Evolutionary conservation across 768 basidiomycete species (phyloP).

Genomic region (Leccinum longicurvipes): DNA sequence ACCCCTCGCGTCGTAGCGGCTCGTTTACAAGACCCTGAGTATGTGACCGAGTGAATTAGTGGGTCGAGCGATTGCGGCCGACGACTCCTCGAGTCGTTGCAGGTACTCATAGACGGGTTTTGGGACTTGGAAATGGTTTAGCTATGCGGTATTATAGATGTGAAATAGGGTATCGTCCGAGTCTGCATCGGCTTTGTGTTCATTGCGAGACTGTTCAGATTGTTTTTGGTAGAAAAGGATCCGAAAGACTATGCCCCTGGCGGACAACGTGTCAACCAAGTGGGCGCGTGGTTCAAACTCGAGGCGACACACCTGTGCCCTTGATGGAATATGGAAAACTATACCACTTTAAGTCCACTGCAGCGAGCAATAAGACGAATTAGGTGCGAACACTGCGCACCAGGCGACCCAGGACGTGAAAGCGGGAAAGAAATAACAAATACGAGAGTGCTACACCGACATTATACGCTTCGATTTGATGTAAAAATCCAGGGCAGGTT

Average conservation of each 20-base stretch:
- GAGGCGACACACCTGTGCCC: constrained; percentile 16
- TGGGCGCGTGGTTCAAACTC: constrained; percentile 12
- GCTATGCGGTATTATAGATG: constrained; percentile 14
- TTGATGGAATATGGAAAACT: constrained; percentile 11
- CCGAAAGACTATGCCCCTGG: neutral
- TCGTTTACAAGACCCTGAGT: constrained; percentile 27
- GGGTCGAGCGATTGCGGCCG: constrained; percentile 7
- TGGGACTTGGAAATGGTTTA: constrained; percentile 12
- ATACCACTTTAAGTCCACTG: constrained; percentile 2
- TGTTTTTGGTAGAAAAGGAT: neutral
- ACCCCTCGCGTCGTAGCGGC: constrained; percentile 23
- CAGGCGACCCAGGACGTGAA: constrained; percentile 1
- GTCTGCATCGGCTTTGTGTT: too few relatives aligned
- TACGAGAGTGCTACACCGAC: too few relatives aligned
- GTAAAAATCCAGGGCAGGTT: constrained; percentile 7
- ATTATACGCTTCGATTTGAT: too few relatives aligned
- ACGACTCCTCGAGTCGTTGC: constrained; percentile 3
- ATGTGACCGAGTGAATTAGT: constrained; percentile 17
- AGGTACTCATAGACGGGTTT: constrained; percentile 20
- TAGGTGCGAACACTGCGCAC: constrained; percentile 13
- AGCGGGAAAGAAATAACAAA: constrained; percentile 19
- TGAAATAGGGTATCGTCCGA: constrained; percentile 12
- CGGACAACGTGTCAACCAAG: constrained; percentile 16
- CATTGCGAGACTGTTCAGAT: neutral
- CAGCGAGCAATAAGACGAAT: constrained; percentile 10